A percentile compares a stretch with the other conserved stretches of the same genome.
Evolutionary conservation across 2,329 filamentous ascomycete species (phyloP).

Genomic region (Scedosporium dehoogii): DNA sequence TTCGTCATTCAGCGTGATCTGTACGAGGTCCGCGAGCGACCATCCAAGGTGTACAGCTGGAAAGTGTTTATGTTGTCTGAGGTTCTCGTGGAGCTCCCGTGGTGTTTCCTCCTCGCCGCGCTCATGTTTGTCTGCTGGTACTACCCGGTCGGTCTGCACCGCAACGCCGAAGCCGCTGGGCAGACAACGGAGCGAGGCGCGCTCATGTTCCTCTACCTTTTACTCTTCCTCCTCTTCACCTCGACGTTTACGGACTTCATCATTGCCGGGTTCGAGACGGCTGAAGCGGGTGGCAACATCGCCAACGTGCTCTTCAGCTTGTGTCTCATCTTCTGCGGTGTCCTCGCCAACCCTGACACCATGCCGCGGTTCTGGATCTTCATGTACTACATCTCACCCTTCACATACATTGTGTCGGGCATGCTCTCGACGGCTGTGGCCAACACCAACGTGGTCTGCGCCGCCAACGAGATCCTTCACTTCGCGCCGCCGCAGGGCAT

Average conservation of each 20-base stretch:
- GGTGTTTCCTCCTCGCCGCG: constrained; percentile 67
- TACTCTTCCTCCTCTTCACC: constrained; percentile 68
- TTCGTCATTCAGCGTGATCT: constrained; percentile 74
- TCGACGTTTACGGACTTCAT: constrained; percentile 73
- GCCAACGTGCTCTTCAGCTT: constrained; percentile 67
- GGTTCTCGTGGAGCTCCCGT: constrained; percentile 77
- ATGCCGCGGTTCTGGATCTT: constrained; percentile 74
- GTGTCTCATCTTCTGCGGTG: constrained; percentile 65
- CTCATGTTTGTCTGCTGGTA: constrained; percentile 77
- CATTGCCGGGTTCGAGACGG: constrained; percentile 64
- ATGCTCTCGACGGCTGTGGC: constrained; percentile 63
- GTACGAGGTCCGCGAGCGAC: constrained; percentile 77
- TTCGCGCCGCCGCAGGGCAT: constrained; percentile 50
- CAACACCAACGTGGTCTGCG: constrained; percentile 55
- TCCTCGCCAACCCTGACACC: constrained; percentile 51
- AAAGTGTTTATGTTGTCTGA: constrained; percentile 76
- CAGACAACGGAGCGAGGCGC: constrained; percentile 59
- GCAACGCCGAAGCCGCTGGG: constrained; percentile 53
- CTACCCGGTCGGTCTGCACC: constrained; percentile 71
- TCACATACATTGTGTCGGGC: constrained; percentile 70
- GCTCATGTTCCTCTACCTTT: constrained; percentile 69
- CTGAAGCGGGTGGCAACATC: constrained; percentile 66
- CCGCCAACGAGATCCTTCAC: constrained; percentile 56
- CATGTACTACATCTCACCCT: constrained; percentile 74
- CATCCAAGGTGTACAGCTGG: constrained; percentile 79